A percentile compares a stretch with the other conserved stretches of the same genome.
Evolutionary conservation across 2,329 filamentous ascomycete species (phyloP).

Genomic region (Colletotrichum theobromicola): DNA sequence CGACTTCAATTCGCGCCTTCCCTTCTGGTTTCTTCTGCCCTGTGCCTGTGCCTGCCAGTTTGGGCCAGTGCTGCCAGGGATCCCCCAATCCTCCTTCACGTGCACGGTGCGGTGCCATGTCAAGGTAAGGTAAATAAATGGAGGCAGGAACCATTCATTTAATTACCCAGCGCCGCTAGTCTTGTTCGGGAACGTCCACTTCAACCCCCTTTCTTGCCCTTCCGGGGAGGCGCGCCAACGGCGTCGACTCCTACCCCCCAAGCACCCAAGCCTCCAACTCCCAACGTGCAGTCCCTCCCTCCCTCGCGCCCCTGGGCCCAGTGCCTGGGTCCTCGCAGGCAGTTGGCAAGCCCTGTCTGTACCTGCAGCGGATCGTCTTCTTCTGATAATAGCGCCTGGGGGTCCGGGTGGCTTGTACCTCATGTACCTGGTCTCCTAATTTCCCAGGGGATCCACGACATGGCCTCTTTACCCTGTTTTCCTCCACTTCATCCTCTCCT

Average conservation of each 20-base stretch:
- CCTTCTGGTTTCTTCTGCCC: background rate
- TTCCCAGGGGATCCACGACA: conserved; percentile 19
- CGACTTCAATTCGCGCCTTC: background rate
- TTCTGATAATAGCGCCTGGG: conserved; percentile 14
- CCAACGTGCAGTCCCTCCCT: background rate
- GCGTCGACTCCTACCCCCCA: background rate
- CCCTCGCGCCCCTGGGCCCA: background rate
- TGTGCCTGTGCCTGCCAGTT: background rate
- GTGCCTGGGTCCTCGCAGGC: background rate
- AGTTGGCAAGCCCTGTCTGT: conserved; percentile 2
- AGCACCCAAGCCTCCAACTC: background rate
- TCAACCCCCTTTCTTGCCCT: conserved; percentile 11
- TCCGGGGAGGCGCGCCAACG: conserved; percentile 5
- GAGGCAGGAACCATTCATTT: conserved; percentile 3
- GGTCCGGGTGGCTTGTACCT: conserved; percentile 13
- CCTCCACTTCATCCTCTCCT: conserved; percentile 19
- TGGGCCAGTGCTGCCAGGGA: background rate
- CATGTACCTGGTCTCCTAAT: conserved; percentile 11
- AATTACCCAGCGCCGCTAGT: background rate
- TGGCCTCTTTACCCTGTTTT: conserved; percentile 21
- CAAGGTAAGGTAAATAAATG: conserved; percentile 9
- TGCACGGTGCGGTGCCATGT: background rate
- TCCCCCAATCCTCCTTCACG: background rate
- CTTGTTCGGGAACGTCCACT: background rate
- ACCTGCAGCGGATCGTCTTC: conserved; percentile 16